Evolutionary conservation across 345 rosid species (phyloP), one percentile per base, ranked within the genome.

Genomic region (Eucalyptus pauciflora): DNA sequence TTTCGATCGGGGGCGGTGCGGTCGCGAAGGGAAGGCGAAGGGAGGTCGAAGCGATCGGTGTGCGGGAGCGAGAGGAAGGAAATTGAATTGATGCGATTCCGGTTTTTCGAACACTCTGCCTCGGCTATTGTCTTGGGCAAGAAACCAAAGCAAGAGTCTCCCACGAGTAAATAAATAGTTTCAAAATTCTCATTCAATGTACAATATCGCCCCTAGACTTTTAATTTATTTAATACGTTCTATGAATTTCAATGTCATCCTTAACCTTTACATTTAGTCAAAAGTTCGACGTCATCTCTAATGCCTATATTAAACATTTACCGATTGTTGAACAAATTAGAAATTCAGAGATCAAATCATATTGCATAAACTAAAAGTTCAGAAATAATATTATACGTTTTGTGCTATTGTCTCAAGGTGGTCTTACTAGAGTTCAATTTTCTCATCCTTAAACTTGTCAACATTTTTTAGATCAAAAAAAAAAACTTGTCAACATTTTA

Each of bases 191-290:
- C 10, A 18, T 52, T 7, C 58, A 18, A 52, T 0, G 1, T 52
- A 8, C 10, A 0, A 8, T 52, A 52, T 2, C 2, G 0, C 7
- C 4, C 0, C 24, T 52, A 18, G 1, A 52, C 8, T 62, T 60
- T 60, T 60, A 60, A 27, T 10, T 60, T 27, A 27, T 27, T 60
- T 25, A 60, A 6, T 12, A 0, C 6, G 5, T 22, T 56, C 0
- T 56, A 18, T 18, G 10, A 52, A 52, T 52, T 18, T 10, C 8
- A 9, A 52, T 18, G 10, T 7, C 10, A 52, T 52, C 58, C 24
- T 52, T 7, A 52, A 52, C 7, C 10, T 52, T 18, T 52, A 18
- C 10, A 52, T 52, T 52, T 51, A 51, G 54, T 51, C 22, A 3
- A 17, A 51, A 7, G 1, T 8, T 52, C 58, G 1, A 52, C 1